Evolutionary conservation across 345 rosid species (phyloP).

Genomic region (Acer yangbiense): DNA sequence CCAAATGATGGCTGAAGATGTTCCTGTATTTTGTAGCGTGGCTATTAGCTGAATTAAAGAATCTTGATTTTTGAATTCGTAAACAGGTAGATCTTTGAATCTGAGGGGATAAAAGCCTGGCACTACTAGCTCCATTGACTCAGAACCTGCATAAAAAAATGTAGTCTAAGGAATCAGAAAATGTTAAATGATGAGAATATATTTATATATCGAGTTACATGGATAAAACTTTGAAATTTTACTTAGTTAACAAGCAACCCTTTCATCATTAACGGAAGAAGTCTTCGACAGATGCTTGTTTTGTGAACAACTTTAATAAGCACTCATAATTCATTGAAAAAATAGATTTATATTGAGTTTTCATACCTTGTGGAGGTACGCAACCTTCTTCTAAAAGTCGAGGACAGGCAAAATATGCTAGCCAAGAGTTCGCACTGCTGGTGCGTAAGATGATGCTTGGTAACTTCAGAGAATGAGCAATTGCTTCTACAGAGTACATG

Average conservation of each 20-base stretch:
- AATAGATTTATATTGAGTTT: too few relatives aligned
- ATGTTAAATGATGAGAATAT: too few relatives aligned
- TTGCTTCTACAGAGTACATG: slow-evolving; percentile 23
- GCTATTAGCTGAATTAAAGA: slow-evolving; percentile 13
- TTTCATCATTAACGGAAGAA: too few relatives aligned
- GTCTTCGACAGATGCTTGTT: too few relatives aligned
- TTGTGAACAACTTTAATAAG: too few relatives aligned
- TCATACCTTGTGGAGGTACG: slow-evolving; percentile 36
- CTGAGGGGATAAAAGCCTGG: slow-evolving; percentile 23
- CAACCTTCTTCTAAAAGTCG: slow-evolving; percentile 26
- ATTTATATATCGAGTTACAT: too few relatives aligned
- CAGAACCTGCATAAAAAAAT: slow-evolving; percentile 3
- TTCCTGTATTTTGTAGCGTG: slow-evolving; percentile 5
- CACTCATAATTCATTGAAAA: too few relatives aligned
- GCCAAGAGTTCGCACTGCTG: slow-evolving; percentile 2
- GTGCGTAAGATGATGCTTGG: slow-evolving; percentile 23
- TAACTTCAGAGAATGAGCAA: slow-evolving; percentile 8
- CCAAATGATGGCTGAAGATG: slow-evolving; percentile 31
- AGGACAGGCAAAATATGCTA: background rate
- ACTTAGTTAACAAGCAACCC: too few relatives aligned
- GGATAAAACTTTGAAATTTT: too few relatives aligned
- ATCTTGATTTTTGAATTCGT: slow-evolving; percentile 18
- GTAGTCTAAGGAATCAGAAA: too few relatives aligned
- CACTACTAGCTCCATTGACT: slow-evolving; percentile 7
- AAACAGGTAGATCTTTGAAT: slow-evolving; percentile 29